Base-by-base conservation (phyloP, 2,329 filamentous ascomycete genomes). In the Periconia macrospinosa region DNA sequence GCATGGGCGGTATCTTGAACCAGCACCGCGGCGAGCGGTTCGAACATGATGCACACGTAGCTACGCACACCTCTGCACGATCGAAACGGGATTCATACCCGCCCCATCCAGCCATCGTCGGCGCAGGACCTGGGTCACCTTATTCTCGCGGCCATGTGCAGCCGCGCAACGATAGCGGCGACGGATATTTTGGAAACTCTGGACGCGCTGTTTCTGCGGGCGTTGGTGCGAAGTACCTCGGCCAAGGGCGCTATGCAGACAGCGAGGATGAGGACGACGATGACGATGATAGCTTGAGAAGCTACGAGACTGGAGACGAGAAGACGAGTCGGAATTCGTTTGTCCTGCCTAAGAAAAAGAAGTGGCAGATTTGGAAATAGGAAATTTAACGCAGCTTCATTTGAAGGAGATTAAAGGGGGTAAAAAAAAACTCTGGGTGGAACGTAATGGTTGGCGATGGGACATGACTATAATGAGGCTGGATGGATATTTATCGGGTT, bases 351-450 rank as follows among this genome's bases (percentile, higher is more conserved):
- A 65, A 72, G 48, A 77, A 76, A 58, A 67, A 56, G 55, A 70
- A 65, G 60, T 75, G 67, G 71, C 72, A 70, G 69, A 70, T 73
- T 60, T 70, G 71, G 73, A 57, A 58, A 35, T 48, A 48, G 17
- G 11, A 27, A 15, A 27, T 6, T 27, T 44, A 18, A 11, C 18
- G 9, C 17, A 30, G 42, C 14, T 44, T 8, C 23, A 27, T 3
- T 3, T 5, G 23, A 27, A 27, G 8, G 23, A 27, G 23, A 27
- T 8, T 27, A n/a, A n/a, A n/a, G n/a, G 23, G 23, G 23, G 8
- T 27, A 27, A 27, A 27, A 27, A 27, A 27, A 27, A 27, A 27
- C n/a, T n/a, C n/a, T 33, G 30, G 33, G 33, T n/a, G 33, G 33
- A 37, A 3, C 11, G 6, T 13, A 37, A n/a, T 37, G 33, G 11